Percentiles rank a stretch among this genome's conserved stretches.
Evolutionary conservation across 75 land plant species (phyloP).

Genomic region (Chamaecyparis obtusa): DNA sequence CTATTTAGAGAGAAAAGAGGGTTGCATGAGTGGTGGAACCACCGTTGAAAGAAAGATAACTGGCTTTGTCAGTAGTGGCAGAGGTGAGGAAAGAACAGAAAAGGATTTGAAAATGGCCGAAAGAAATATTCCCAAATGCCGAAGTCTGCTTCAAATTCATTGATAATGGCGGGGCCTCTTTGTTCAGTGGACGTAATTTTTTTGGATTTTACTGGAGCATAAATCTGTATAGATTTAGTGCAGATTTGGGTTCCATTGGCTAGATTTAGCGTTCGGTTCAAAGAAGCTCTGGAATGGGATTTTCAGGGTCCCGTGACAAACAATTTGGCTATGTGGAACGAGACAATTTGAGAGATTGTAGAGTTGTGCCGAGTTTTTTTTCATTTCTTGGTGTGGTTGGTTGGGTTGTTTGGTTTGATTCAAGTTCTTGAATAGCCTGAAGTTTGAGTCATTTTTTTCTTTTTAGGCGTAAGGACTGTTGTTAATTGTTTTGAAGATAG

Average conservation of each 20-base stretch:
- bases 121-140: background rate
- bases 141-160: background rate
- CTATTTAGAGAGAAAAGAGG: no score
- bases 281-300: constrained; percentile 6
- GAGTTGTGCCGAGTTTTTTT: background rate
- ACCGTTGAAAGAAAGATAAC: background rate
- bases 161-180: background rate
- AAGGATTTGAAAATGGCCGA: background rate
- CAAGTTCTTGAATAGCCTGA: background rate
- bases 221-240: background rate
- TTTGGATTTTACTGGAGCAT: background rate
- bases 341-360: background rate
- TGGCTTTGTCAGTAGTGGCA: background rate
- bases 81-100: background rate
- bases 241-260: background rate
- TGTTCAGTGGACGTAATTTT: background rate
- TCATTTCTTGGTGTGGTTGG: background rate
- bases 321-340: background rate
- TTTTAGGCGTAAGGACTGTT: background rate
- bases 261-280: background rate
- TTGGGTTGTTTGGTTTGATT: background rate
- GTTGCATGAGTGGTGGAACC: background rate
- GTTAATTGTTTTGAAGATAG: background rate
- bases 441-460: background rate
- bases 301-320: background rate